Evolutionary conservation across 176 grass and related monocot genomes (phyloP), one percentile per base, ranked within the genome.

Genomic region (Hyparrhenia diplandra): DNA sequence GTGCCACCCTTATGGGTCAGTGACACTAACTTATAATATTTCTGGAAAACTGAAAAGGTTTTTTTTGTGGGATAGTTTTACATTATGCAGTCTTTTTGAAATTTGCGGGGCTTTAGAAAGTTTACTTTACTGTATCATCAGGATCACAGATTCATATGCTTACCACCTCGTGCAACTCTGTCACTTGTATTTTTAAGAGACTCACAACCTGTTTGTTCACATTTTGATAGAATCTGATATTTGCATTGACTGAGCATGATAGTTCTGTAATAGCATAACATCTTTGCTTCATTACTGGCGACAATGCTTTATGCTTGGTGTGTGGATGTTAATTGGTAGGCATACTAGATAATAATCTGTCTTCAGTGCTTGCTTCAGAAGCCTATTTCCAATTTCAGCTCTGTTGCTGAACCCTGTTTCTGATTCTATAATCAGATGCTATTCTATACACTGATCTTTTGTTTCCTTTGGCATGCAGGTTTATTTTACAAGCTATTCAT

Each of bases 401-500:
- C 42, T 82, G 13, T 89, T 23, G 32, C 37, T 47, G 20, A 58
- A 47, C 18, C 36, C 5, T 82, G 24, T 70, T 69, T 82, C 49
- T 40, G 68, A 74, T 74, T 61, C 20, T 79, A 28, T 45, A 40
- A 78, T 36, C 3, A 61, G 2, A 69, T 75, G 51, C 36, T 80
- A 37, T 71, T 29, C 25, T 72, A 54, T 65, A 23, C 42, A 71
- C 55, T 80, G 37, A 71, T 23, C 76, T 84, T 82, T 58, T 6
- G 0, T 60, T 83, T 84, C 85, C 8, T 71, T 81, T 51, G 28
- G 34, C 49, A 46, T 67, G 61, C 79, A 99, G 96, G 96, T 82
- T 78, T 73, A 72, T 82, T 99, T 84, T 99, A 99, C 91, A 93
- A 91, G 87, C 10, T 93, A 80, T 95, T 95, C 89, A 99, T 99